Base-by-base conservation (phyloP, 2,329 filamentous ascomycete genomes). In the Xylaria hypoxylon region DNA sequence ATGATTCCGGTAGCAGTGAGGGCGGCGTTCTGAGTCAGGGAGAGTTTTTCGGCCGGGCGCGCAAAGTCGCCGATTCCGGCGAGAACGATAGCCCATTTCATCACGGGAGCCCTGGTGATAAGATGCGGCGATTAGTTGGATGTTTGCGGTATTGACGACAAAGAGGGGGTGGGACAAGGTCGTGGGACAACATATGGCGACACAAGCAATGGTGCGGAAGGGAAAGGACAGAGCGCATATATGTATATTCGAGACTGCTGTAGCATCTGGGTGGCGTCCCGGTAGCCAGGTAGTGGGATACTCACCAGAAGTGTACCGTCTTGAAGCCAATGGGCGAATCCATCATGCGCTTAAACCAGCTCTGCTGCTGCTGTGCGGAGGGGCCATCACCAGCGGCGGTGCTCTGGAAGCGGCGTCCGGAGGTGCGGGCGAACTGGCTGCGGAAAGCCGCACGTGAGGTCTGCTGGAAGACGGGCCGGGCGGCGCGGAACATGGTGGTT, bases 261-360 rank as follows among this genome's bases (percentile, higher is more conserved):
- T 13, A n/a, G 28, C 28, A 19, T n/a, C 4, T 7, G 45, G 33
- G 1, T 5, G 24, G 13, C n/a, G 40, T 38, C 19, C 15, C 22
- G 17, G 24, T 2, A 33, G 22, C 24, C 10, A 8, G 26, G n/a
- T 45, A 33, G 11, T 22, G 19, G 17, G 33, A 42, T 48, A 77
- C 85, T 71, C 84, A 95, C 95, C 96, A 99, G 84, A 99, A 99
- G 82, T 99, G 96, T 76, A 99, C 96, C 69, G 96, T 99, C 90
- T 94, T 94, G 74, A 94, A 74, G 58, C 92, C 92, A 71, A 94
- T 81, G 69, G 92, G 91, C 80, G 91, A 93, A 80, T 93, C 89
- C 91, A 90, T 94, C 85, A 96, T 88, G 81, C 89, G 89, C 84
- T 90, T 89, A 80, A 96, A 89, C 85, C 85, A 90, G 77, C 83